Base-by-base conservation (phyloP, 116 monocot species). In the Cymodocea nodosa region DNA sequence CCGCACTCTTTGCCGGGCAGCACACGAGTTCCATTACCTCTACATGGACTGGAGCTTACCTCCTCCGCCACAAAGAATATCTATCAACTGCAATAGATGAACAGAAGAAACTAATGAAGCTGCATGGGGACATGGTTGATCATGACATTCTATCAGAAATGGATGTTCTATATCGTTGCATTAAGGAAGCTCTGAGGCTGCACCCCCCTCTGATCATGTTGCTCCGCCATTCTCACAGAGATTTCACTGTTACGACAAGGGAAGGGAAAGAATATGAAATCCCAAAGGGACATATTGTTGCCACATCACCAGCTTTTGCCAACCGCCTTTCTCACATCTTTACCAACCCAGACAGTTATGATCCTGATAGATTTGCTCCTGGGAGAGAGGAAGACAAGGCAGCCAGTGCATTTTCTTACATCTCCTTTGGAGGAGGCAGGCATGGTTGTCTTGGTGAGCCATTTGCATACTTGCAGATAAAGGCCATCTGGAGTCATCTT, bases 11-110 rank as follows among this genome's bases (percentile, higher is more conserved):
- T 64, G 95, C 95, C 4, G 93, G 93, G 3, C 95, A 95, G 68
- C 95, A 95, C 73, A 95, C 95, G 44, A 95, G 95, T 51, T 95
- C 95, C 51, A 95, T 95, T 67, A 95, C 95, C 19, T 95, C 95
- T 20, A 90, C 85, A 48, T 95, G 95, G 95, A 90, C 90, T 0
- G 95, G 95, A 0, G 95, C 95, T 9, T 95, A 95, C 78, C 72
- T 95, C 19, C 70, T 85, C 34, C 73, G 74, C 58, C 57, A 72
- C 70, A 69, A 68, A 50, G 25, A 87, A 34, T 83, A 70, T 71
- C 59, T 95, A 11, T 22, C 62, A 1, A 67, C 68, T 0, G 90
- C 81, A 0, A 62, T 87, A 2, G 83, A 95, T 16, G 95, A 95
- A 59, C 95, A 95, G 71, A 87, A 85, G 71, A 63, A 64, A 51